Conservation (phyloP, 1,284 basidiomycete genomes). For the Ganoderma lucidum region DNA sequence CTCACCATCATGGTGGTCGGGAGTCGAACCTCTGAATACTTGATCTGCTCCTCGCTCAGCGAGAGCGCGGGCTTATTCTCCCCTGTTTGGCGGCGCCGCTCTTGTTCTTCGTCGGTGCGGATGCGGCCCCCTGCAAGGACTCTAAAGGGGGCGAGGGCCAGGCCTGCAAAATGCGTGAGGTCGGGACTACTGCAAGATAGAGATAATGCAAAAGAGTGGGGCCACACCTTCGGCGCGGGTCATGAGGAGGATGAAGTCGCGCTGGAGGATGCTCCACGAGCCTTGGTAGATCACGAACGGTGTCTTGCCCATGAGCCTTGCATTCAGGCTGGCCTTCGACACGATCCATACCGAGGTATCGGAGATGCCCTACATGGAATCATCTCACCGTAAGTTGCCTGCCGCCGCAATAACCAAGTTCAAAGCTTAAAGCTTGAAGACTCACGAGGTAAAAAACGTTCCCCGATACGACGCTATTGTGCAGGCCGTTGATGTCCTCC, state of each 20-base stretch:
- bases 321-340: slow-evolving; percentile 39
- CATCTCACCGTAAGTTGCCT: no score
- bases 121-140: no score
- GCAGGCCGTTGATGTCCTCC: slow-evolving; percentile 57
- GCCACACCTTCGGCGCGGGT: slow-evolving; percentile 50
- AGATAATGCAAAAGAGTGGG: no score
- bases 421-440: no score
- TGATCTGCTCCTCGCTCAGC: no score
- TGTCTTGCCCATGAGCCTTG: slow-evolving; percentile 46
- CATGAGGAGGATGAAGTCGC: slow-evolving; percentile 56
- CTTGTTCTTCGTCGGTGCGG: slow-evolving; percentile 56
- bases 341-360: slow-evolving; percentile 42
- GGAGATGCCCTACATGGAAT: slow-evolving; percentile 39
- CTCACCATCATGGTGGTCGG: slow-evolving; percentile 50
- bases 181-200: no score
- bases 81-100: slow-evolving; percentile 45
- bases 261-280: no score
- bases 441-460: slow-evolving; percentile 54
- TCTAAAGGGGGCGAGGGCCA: no score
- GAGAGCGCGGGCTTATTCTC: no score
- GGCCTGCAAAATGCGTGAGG: no score
- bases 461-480: slow-evolving; percentile 48
- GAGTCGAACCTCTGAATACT: slow-evolving; percentile 57
- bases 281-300: no score
- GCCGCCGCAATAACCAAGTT: no score